A percentile compares a stretch with the other conserved stretches of the same genome.
These are phyloP conservation scores for Magnusiomyces tetraspermus DNA, from an alignment of 1,139 yeast genomes.

Conservation along the genomic window DNA sequence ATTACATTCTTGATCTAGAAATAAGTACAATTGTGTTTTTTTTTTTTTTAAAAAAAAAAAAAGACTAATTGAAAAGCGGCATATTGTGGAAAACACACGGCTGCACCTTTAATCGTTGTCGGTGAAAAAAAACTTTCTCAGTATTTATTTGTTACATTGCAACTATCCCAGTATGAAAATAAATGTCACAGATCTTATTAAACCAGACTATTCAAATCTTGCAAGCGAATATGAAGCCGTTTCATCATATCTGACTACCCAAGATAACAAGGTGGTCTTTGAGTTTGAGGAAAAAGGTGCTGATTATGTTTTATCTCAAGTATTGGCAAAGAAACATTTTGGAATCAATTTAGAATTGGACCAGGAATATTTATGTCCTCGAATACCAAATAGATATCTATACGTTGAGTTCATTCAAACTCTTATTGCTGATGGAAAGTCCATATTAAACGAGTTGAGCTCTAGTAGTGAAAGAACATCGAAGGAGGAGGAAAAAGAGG, in stretches of 20 bases:
- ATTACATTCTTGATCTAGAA: too few species aligned
- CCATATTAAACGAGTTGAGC: too few species aligned
- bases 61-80: too few species aligned
- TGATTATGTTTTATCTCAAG: not conserved
- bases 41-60: too few species aligned
- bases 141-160: too few species aligned
- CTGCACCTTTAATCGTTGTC: too few species aligned
- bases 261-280: not conserved
- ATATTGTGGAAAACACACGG: too few species aligned
- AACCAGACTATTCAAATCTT: not conserved
- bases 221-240: not conserved
- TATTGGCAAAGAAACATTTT: not conserved
- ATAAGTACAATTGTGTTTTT: too few species aligned
- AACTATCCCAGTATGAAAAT: too few species aligned
- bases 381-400: not conserved
- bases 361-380: not conserved
- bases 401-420: not conserved
- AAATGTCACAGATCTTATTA: not conserved
- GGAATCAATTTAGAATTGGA: not conserved
- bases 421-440: too few species aligned
- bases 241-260: not conserved
- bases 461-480: too few species aligned
- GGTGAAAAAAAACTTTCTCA: too few species aligned
- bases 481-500: not conserved
- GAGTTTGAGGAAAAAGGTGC: constrained; percentile 1